These are phyloP conservation scores for Stagonosporopsis chrysanthemi DNA, from an alignment of 2,329 filamentous ascomycete genomes.

Conservation along the genomic window DNA sequence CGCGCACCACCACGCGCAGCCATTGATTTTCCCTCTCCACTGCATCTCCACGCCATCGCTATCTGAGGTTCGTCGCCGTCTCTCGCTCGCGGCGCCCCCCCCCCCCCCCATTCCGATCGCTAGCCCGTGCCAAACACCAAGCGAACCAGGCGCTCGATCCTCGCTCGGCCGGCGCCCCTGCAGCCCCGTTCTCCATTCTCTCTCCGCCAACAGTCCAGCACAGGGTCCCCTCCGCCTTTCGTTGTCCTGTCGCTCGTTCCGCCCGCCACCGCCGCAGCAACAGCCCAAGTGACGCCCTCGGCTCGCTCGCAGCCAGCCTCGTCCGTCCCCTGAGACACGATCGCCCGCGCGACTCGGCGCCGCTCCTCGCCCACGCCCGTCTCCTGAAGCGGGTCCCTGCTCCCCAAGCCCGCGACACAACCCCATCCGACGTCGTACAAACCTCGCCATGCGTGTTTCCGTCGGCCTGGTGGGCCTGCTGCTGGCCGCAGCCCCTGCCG, in stretches of 20 bases:
- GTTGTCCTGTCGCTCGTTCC: conserved; percentile 46
- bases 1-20: neutral
- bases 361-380: conserved; percentile 31
- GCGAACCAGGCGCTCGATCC: conserved; percentile 25
- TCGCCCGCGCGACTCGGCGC: conserved; percentile 20
- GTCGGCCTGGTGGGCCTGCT: conserved; percentile 41
- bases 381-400: conserved; percentile 31
- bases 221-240: conserved; percentile 31
- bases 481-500: conserved; percentile 40
- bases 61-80: conserved; percentile 8
- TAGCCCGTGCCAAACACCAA: conserved; percentile 23
- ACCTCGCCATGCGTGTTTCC: conserved; percentile 41
- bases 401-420: conserved; percentile 16
- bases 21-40: conserved; percentile 1
- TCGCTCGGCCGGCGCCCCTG: conserved; percentile 31
- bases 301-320: conserved; percentile 20
- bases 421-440: conserved; percentile 24
- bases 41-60: neutral
- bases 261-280: conserved; percentile 25
- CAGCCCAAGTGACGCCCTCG: conserved; percentile 8
- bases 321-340: conserved; percentile 30
- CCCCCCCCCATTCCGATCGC: conserved; percentile 32
- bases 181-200: conserved; percentile 18
- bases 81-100: conserved; percentile 15
- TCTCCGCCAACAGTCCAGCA: conserved; percentile 32